Evolutionary conservation across 805 yeast genomes (phyloP).

Genomic region (Candida yuanshanica): DNA sequence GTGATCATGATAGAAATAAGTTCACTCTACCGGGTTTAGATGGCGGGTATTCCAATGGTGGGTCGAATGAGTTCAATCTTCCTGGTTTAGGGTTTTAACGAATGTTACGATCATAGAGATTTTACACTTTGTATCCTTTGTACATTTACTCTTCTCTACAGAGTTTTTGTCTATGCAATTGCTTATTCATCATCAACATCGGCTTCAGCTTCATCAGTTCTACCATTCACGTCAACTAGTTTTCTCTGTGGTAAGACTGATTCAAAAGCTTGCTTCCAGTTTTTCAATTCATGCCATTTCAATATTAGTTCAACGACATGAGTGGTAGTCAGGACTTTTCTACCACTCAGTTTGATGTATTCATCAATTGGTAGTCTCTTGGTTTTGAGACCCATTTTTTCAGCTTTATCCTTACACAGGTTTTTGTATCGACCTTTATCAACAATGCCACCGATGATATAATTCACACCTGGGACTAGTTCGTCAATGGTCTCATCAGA

Average conservation of each 20-base stretch:
- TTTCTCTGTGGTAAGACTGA: slow-evolving; percentile 83
- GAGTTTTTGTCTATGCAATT: neutral
- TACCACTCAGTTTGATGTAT: slow-evolving; percentile 73
- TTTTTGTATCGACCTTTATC: slow-evolving; percentile 88
- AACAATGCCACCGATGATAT: slow-evolving; percentile 92
- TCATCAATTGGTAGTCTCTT: slow-evolving; percentile 85
- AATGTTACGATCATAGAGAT: neutral
- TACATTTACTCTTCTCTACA: no score
- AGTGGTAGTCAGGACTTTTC: slow-evolving; percentile 87
- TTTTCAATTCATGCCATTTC: slow-evolving; percentile 68
- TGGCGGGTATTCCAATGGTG: slow-evolving; percentile 5
- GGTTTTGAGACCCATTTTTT: slow-evolving; percentile 60
- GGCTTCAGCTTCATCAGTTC: neutral
- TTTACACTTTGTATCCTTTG: neutral
- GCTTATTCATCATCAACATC: slow-evolving; percentile 1
- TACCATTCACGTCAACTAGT: slow-evolving; percentile 6
- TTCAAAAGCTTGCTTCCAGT: slow-evolving; percentile 87
- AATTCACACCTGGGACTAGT: slow-evolving; percentile 65
- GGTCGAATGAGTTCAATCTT: slow-evolving; percentile 8
- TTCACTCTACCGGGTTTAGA: slow-evolving; percentile 16
- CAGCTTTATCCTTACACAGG: slow-evolving; percentile 78
- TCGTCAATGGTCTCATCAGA: slow-evolving; percentile 63
- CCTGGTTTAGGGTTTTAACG: slow-evolving; percentile 14
- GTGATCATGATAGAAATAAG: slow-evolving; percentile 1
- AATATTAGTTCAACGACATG: slow-evolving; percentile 89